Conservation (phyloP, 2,329 filamentous ascomycete genomes). For the Clonostachys solani region DNA sequence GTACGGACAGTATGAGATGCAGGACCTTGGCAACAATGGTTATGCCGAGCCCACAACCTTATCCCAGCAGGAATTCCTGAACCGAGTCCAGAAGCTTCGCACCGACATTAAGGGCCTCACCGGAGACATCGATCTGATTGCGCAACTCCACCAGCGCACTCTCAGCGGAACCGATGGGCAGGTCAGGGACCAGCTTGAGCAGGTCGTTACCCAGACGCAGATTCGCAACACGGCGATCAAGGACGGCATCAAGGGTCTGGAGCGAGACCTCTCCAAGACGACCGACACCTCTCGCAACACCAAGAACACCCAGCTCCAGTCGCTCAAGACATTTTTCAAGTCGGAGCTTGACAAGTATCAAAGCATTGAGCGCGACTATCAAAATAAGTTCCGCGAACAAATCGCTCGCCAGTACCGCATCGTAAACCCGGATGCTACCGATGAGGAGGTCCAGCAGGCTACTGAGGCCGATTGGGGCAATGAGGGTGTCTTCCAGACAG, state of each 20-base stretch:
- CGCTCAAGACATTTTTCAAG: conserved; percentile 69
- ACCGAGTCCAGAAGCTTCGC: conserved; percentile 62
- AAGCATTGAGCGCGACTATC: conserved; percentile 67
- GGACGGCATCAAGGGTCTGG: conserved; percentile 73
- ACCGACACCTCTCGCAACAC: conserved; percentile 54
- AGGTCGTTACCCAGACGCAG: conserved; percentile 65
- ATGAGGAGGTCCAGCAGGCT: conserved; percentile 66
- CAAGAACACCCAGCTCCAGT: conserved; percentile 66
- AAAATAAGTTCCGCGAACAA: conserved; percentile 69
- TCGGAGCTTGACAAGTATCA: conserved; percentile 67
- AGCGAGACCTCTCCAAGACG: conserved; percentile 65
- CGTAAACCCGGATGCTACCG: conserved; percentile 75
- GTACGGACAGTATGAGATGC: conserved; percentile 49
- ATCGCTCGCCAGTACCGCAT: conserved; percentile 78
- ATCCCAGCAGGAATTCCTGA: conserved; percentile 63
- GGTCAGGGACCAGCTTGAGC: conserved; percentile 57
- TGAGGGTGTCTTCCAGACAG: conserved; percentile 78
- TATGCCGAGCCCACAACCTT: conserved; percentile 15
- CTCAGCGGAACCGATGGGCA: conserved; percentile 60
- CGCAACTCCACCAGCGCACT: conserved; percentile 66
- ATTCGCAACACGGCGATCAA: conserved; percentile 71
- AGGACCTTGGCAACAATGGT: conserved; percentile 36
- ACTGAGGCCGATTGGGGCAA: conserved; percentile 69
- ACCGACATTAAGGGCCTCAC: conserved; percentile 63
- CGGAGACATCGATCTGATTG: conserved; percentile 64